Evolutionary conservation across 1,284 basidiomycete species (phyloP), one percentile per base, ranked within the genome.

Genomic region (Tetrapyrgos nigripes): DNA sequence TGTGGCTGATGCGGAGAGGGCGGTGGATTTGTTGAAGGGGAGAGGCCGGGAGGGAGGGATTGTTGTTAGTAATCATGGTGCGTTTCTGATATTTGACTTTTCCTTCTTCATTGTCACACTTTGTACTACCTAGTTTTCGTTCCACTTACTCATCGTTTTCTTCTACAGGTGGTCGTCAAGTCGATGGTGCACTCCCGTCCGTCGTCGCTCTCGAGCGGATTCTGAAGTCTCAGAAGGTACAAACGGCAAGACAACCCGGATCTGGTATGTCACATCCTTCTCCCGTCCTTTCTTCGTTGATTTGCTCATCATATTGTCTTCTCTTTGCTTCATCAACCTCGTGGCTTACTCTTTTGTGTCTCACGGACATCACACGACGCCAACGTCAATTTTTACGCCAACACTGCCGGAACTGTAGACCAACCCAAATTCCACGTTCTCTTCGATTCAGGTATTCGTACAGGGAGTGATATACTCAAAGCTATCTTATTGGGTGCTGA

Each of bases 41-140:
- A 17, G 19, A 5, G 37, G 80, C n/a, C 86, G 85, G 1, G 79
- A 86, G 10, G 85, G 94, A 62, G 92, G 88, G 1, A 89, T 95
- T 60, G 73, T 94, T 27, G 88, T 94, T 9, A 91, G 88, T 5
- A 94, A 94, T 68, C 93, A 95, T 66, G 93, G 89, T 86, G 52
- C 45, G 74, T 65, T 17, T 33, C 43, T 49, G 5, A 8, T 19
- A 21, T 47, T 37, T 46, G 23, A 17, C 19, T 28, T 37, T 23
- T 11, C 19, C 23, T 45, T 46, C 21, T 4, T 49, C 27, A 47
- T n/a, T 51, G 5, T 46, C 29, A 23, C 19, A 21, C 21, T 44
- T 23, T 35, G 33, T n/a, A 24, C 24, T 50, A 23, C 23, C n/a
- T 21, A 14, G 47, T 46, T 10, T 43, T 40, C 28, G 44, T 23